These are phyloP conservation scores for Globisporangium rhizosaccharum DNA, from an alignment of 352 stramenopile genomes.

Conservation along the genomic window DNA sequence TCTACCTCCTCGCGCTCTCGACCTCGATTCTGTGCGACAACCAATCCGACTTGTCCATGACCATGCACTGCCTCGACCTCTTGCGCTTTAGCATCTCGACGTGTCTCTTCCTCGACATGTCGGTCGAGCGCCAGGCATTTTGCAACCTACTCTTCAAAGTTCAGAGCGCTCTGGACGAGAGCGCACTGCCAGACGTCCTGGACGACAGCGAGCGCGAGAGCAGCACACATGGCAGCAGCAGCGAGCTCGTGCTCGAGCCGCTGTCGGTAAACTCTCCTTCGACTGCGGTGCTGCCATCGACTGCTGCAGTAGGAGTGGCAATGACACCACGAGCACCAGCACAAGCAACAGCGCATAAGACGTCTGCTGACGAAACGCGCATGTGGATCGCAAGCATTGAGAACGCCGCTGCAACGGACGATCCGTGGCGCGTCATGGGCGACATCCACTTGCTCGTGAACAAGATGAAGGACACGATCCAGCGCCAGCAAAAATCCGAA, in stretches of 20 bases:
- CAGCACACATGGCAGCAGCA: constrained; percentile 4
- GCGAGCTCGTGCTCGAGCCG: not conserved
- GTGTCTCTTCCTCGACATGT: constrained; percentile 79
- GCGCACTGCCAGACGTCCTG: not conserved
- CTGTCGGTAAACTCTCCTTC: not conserved
- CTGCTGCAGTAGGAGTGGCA: not conserved
- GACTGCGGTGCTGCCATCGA: not conserved
- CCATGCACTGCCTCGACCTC: constrained; percentile 78
- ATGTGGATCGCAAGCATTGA: constrained; percentile 67
- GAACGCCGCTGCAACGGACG: constrained; percentile 49
- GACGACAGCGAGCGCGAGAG: not conserved
- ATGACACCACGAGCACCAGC: constrained; percentile 14
- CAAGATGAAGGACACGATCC: constrained; percentile 87
- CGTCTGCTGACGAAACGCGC: constrained; percentile 2
- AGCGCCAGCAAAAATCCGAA: constrained; percentile 74
- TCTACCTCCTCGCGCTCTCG: constrained; percentile 88
- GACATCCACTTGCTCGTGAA: constrained; percentile 88
- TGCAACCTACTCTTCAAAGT: constrained; percentile 73
- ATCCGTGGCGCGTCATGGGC: constrained; percentile 79
- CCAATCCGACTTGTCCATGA: constrained; percentile 72
- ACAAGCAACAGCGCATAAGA: not conserved
- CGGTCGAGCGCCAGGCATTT: constrained; percentile 69
- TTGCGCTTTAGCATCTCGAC: constrained; percentile 79
- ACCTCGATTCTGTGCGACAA: constrained; percentile 79
- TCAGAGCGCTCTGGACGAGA: constrained; percentile 48